These are phyloP conservation scores for Paraurostyla sp. DNA, from an alignment of 73 alveolate species.

Conservation along the genomic window DNA sequence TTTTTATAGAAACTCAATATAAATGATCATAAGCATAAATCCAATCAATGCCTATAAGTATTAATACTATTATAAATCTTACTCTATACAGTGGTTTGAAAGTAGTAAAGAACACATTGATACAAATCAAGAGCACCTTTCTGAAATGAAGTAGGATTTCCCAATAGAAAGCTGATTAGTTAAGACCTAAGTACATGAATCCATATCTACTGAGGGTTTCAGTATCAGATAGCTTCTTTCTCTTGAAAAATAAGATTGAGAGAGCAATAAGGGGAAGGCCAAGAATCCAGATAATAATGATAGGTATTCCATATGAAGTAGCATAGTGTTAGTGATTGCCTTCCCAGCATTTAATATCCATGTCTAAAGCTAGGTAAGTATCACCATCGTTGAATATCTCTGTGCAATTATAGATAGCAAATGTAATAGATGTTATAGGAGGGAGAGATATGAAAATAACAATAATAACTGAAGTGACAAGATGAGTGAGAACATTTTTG, in stretches of 20 bases:
- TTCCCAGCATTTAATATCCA: constrained; percentile 65
- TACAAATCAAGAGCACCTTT: constrained; percentile 61
- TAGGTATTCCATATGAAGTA: constrained; percentile 60
- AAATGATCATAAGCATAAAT: constrained; percentile 48
- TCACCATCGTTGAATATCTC: constrained; percentile 51
- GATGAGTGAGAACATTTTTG: not conserved
- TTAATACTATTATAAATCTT: not conserved
- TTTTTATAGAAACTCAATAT: constrained; percentile 56
- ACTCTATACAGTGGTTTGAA: constrained; percentile 62
- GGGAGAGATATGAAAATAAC: constrained; percentile 50
- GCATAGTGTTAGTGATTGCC: constrained; percentile 59
- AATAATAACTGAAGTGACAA: constrained; percentile 17
- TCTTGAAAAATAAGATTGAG: not conserved
- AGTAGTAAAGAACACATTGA: constrained; percentile 72
- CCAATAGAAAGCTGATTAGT: constrained; percentile 70
- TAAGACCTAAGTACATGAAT: constrained; percentile 69
- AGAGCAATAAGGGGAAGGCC: constrained; percentile 70
- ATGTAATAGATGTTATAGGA: constrained; percentile 44
- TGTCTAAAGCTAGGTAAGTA: constrained; percentile 28
- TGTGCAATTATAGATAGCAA: constrained; percentile 57
- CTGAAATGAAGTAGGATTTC: constrained; percentile 69
- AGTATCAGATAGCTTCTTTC: constrained; percentile 31
- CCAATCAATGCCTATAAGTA: constrained; percentile 62
- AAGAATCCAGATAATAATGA: constrained; percentile 68
- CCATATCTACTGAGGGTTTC: constrained; percentile 44